Conservation (phyloP, 1,284 basidiomycete species). For the Coniophora puteana region DNA sequence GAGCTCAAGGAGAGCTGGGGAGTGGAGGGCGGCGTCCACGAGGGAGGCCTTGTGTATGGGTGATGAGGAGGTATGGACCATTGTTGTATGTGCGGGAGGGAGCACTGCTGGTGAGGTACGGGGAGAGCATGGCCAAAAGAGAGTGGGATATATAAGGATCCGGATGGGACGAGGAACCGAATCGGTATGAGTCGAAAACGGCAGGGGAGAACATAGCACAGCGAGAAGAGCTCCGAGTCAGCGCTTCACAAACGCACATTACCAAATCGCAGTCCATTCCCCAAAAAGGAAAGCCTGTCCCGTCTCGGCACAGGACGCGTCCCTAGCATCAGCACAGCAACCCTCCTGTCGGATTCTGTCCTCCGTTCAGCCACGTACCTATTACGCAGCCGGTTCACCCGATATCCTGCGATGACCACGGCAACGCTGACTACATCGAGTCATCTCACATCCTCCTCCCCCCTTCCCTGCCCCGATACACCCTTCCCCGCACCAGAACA, state of each 20-base stretch:
- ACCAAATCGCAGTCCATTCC: constrained; percentile 11
- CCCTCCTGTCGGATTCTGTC: too few relatives aligned
- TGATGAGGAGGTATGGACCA: constrained; percentile 17
- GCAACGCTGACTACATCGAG: too few relatives aligned
- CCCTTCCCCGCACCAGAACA: too few relatives aligned
- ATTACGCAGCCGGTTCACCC: too few relatives aligned
- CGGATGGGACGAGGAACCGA: constrained; percentile 21
- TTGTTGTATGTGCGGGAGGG: neutral
- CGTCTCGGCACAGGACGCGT: too few relatives aligned
- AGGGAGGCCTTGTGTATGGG: constrained; percentile 59
- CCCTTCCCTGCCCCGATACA: too few relatives aligned
- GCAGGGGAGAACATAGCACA: constrained; percentile 22
- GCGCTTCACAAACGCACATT: constrained; percentile 10
- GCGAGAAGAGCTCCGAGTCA: constrained; percentile 17
- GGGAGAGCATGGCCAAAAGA: constrained; percentile 4
- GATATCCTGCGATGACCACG: too few relatives aligned
- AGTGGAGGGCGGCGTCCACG: constrained; percentile 57
- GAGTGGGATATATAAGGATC: constrained; percentile 27
- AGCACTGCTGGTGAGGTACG: neutral
- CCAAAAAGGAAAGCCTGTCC: neutral
- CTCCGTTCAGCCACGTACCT: too few relatives aligned
- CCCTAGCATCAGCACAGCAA: too few relatives aligned
- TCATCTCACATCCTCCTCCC: too few relatives aligned
- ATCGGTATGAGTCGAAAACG: constrained; percentile 28
- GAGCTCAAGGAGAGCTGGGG: constrained; percentile 59